phyloP scores from a whole-genome alignment of 2,329 filamentous ascomycete genomes.

The Hypoxylon sp. region DNA sequence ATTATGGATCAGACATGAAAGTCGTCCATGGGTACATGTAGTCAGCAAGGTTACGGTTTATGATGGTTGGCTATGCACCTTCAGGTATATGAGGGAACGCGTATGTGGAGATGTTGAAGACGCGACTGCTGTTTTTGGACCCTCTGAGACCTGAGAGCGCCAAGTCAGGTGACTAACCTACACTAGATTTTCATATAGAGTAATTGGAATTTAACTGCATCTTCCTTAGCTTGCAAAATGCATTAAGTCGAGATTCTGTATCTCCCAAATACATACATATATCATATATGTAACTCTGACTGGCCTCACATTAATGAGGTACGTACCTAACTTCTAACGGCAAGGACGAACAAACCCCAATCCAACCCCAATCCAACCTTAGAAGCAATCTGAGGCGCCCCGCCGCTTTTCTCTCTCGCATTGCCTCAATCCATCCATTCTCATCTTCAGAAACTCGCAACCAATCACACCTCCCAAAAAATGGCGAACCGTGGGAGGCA shows the following conservation, averaged over 20 bases:
- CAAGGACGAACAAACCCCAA: neutral
- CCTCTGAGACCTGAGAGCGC: slow-evolving; percentile 17
- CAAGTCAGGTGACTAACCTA: slow-evolving; percentile 41
- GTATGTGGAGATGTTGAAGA: slow-evolving; percentile 22
- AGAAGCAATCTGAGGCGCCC: neutral
- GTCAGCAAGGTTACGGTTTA: neutral
- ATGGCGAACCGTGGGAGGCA: slow-evolving; percentile 14
- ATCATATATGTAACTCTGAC: neutral
- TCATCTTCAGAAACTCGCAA: slow-evolving; percentile 7
- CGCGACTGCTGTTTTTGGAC: slow-evolving; percentile 32
- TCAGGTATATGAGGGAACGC: slow-evolving; percentile 9
- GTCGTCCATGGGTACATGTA: neutral
- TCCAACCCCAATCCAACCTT: neutral
- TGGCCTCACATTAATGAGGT: neutral
- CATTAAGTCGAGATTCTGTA: too few relatives aligned
- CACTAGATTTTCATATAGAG: neutral
- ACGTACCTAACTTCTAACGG: neutral
- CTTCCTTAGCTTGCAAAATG: too few relatives aligned
- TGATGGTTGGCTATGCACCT: neutral
- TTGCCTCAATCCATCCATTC: slow-evolving; percentile 7
- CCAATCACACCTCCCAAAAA: slow-evolving; percentile 2
- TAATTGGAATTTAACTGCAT: too few relatives aligned
- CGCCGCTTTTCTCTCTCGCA: slow-evolving; percentile 13
- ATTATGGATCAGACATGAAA: neutral
- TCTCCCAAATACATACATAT: too few relatives aligned